phyloP scores from a whole-genome alignment of 169 alveolate genomes.

The Amoebophrya sp. region DNA sequence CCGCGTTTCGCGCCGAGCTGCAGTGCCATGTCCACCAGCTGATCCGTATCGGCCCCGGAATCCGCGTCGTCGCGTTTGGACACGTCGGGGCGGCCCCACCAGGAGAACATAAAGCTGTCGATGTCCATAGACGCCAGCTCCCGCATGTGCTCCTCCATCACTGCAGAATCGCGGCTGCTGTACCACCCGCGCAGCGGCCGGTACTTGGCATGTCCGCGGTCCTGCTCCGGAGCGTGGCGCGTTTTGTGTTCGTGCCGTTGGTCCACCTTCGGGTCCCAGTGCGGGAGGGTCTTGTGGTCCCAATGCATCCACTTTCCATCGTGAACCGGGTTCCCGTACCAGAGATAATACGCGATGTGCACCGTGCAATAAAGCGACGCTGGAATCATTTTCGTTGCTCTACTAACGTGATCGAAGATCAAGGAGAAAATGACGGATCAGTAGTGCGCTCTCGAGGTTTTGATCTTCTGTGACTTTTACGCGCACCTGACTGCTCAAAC shows the following conservation, averaged over 20 bases:
- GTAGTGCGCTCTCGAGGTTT: too few species aligned
- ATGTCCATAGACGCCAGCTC: neutral
- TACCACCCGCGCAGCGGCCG: neutral
- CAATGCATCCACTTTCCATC: slow-evolving; percentile 13
- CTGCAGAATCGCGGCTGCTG: too few species aligned
- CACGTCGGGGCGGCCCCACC: neutral
- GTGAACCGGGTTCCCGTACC: neutral
- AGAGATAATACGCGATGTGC: neutral
- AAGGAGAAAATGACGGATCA: too few species aligned
- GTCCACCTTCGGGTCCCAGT: neutral
- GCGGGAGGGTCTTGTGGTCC: slow-evolving; percentile 12
- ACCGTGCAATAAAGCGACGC: neutral
- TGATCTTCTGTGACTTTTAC: too few species aligned
- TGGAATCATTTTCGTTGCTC: neutral
- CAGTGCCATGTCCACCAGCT: neutral
- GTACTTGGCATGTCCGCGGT: neutral
- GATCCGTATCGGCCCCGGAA: neutral
- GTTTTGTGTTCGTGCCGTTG: neutral
- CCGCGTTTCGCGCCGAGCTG: neutral
- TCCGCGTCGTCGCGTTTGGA: slow-evolving; percentile 19
- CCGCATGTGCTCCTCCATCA: too few species aligned
- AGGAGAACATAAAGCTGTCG: neutral
- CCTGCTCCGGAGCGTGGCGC: neutral
- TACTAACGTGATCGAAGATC: too few species aligned
- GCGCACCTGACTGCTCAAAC: too few species aligned